Conservation (phyloP, 2,329 filamentous ascomycete genomes). For the Zymoseptoria pseudotritici region DNA sequence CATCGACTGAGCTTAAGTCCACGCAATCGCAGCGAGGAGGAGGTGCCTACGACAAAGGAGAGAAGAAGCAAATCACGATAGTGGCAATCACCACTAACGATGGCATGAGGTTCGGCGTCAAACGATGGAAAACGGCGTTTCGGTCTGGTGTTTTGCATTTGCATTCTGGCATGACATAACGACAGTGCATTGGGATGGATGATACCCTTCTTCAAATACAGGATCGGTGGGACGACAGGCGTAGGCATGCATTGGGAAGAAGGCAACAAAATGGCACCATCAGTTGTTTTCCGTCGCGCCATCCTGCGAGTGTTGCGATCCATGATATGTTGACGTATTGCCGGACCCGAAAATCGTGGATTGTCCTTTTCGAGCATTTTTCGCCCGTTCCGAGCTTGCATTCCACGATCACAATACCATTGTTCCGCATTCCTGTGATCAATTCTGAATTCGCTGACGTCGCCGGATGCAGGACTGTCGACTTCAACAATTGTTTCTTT, state of each 20-base stretch:
- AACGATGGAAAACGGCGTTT: neutral
- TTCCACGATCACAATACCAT: neutral
- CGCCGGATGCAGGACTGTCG: neutral
- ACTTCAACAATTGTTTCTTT: neutral
- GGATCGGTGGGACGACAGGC: neutral
- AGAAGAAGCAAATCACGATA: conserved; percentile 14
- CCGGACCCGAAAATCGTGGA: too few relatives aligned
- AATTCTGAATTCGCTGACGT: neutral
- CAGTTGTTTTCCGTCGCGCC: neutral
- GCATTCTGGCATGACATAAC: neutral
- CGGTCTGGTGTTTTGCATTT: neutral
- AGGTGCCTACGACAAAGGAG: conserved; percentile 15
- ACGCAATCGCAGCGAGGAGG: conserved; percentile 22
- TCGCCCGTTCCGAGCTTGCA: neutral
- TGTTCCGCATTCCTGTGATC: neutral
- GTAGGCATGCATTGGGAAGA: neutral
- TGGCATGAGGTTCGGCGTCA: neutral
- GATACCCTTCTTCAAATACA: neutral
- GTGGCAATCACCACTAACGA: neutral
- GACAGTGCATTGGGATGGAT: neutral
- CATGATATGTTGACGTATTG: neutral
- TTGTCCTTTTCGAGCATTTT: neutral
- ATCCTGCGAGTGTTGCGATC: neutral
- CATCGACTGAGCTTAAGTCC: conserved; percentile 27
- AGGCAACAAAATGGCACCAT: neutral